phyloP scores from a whole-genome alignment of 225 moss, liverwort and hornwort genomes.

The Antitrichia curtipendula region DNA sequence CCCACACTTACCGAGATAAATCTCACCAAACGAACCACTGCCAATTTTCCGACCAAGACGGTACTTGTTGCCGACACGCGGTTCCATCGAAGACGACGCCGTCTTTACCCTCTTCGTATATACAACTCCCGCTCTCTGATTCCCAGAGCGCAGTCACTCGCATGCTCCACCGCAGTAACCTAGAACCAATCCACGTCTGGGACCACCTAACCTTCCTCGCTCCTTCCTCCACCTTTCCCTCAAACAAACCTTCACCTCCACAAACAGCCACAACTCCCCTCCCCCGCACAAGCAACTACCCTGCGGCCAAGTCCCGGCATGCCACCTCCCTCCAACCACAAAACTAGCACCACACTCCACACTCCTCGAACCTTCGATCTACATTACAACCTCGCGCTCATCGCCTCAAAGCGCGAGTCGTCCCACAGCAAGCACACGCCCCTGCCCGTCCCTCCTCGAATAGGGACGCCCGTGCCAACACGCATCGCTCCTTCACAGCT shows the following conservation, averaged over 20 bases:
- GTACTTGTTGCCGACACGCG: constrained; percentile 90
- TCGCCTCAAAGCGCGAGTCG: not conserved
- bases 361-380: not conserved
- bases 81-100: constrained; percentile 60
- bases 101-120: not conserved
- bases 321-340: not conserved
- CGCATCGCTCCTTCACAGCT: constrained; percentile 3
- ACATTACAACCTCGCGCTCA: not conserved
- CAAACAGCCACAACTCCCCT: not conserved
- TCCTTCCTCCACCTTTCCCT: not conserved
- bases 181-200: not conserved
- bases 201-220: not conserved
- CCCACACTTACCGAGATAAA: constrained; percentile 64
- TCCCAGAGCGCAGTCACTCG: not conserved
- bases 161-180: constrained; percentile 10
- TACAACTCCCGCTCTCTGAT: not conserved
- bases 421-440: not conserved
- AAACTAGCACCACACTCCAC: not conserved
- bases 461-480: not conserved
- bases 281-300: not conserved
- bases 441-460: not conserved
- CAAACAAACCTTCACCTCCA: not conserved
- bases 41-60: constrained; percentile 90
- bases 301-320: not conserved
- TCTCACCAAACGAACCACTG: constrained; percentile 85